Percentiles rank a stretch among this genome's conserved stretches.
Evolutionary conservation across 2,329 filamentous ascomycete species (phyloP).

Genomic region (Colletotrichum sp.): DNA sequence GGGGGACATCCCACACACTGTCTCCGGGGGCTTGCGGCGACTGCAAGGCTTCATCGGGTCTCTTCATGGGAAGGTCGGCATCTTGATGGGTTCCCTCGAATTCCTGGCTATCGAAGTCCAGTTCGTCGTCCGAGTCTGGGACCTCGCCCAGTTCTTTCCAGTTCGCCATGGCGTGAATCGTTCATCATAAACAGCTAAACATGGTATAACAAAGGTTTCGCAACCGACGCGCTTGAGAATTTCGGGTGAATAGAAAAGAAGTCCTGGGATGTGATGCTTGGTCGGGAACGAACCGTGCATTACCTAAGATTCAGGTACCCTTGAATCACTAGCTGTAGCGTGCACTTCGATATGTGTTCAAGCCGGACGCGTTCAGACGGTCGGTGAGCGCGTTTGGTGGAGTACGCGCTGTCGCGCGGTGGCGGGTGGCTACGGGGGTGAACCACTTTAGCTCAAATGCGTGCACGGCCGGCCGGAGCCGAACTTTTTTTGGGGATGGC

Average conservation of each 20-base stretch:
- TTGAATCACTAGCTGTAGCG: background rate
- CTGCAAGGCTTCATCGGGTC: background rate
- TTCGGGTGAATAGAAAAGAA: background rate
- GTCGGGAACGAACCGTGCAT: background rate
- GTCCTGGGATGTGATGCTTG: background rate
- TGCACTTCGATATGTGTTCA: background rate
- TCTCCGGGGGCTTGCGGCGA: conserved; percentile 20
- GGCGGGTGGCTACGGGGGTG: background rate
- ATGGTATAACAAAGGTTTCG: background rate
- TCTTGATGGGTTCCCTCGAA: background rate
- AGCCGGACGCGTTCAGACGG: conserved; percentile 11
- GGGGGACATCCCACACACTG: conserved; percentile 41
- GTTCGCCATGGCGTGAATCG: conserved; percentile 41
- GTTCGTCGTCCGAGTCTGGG: conserved; percentile 56
- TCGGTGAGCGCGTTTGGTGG: conserved; percentile 15
- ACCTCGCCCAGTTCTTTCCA: conserved; percentile 57
- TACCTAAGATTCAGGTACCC: background rate
- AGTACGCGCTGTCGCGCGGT: background rate
- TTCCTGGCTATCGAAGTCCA: conserved; percentile 42
- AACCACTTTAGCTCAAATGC: conserved; percentile 8
- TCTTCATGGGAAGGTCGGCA: background rate
- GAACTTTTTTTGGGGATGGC: background rate
- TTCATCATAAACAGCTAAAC: conserved; percentile 20
- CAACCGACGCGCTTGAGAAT: background rate
- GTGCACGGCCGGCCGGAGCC: conserved; percentile 6